These are phyloP conservation scores for Candida albicans DNA, from an alignment of 1,139 yeast species.

Conservation along the genomic window DNA sequence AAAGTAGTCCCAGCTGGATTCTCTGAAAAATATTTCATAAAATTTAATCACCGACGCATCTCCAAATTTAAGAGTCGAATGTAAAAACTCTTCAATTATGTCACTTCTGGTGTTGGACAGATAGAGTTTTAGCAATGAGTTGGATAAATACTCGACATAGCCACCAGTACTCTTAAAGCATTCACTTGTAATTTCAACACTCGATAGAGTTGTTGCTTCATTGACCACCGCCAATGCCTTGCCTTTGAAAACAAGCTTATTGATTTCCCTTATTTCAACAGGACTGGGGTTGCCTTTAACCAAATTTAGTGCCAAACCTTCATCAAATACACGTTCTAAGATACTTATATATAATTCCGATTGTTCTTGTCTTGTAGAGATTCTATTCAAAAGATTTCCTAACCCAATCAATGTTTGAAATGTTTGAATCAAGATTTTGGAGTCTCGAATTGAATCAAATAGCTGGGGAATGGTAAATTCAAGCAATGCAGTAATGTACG, in stretches of 20 bases:
- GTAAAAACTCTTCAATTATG: conserved; percentile 22
- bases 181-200: conserved; percentile 13
- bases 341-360: conserved; percentile 13
- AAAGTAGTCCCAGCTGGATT: conserved; percentile 22
- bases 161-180: conserved; percentile 21
- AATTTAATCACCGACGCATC: conserved; percentile 18
- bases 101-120: background rate
- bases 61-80: conserved; percentile 27
- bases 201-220: conserved; percentile 19
- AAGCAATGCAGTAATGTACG: conserved; percentile 25
- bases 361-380: conserved; percentile 11
- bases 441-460: conserved; percentile 18
- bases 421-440: conserved; percentile 14
- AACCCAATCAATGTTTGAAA: conserved; percentile 29
- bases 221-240: conserved; percentile 25
- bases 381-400: conserved; percentile 28
- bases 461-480: conserved; percentile 33
- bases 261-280: conserved; percentile 32
- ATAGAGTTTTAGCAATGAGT: conserved; percentile 15
- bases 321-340: conserved; percentile 18
- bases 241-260: conserved; percentile 40
- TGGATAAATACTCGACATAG: conserved; percentile 24
- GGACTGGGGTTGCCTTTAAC: conserved; percentile 7
- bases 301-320: conserved; percentile 19
- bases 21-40: conserved; percentile 26